Evolutionary conservation across 805 yeast species (phyloP), one percentile per base, ranked within the genome.

Genomic region (Saccharomycopsis sp.): DNA sequence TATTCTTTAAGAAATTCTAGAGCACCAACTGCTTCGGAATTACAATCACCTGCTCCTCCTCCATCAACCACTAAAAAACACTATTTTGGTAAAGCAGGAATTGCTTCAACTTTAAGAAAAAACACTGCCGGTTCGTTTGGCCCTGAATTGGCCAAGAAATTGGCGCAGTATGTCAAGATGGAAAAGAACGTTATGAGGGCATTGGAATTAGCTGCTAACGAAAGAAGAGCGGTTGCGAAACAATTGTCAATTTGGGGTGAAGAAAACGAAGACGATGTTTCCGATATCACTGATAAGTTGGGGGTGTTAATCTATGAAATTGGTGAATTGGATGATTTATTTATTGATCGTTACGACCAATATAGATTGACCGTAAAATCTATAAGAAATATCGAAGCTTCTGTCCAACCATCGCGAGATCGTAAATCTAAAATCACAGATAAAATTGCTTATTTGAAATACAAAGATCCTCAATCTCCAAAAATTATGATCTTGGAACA

Each of bases 21-120:
- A 68, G 97, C 97, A 32, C 98, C 98, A 51, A 89, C 98, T 47
- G 97, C 97, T 50, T 78, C 96, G 54, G 96, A 90, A 69, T 68
- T 90, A 67, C 89, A 83, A 64, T 75, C 85, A 41, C 97, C 97
- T 27, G 90, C 95, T 45, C 97, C 97, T 39, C 97, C 97, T 54
- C 81, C 95, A 34, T 80, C 96, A 26, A 71, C 95, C 44, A 84
- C 97, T 59, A 87, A 87, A 71, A 59, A 73, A 50, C 76, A 81
- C 57, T 90, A 89, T 71, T 90, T 93, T 60, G 97, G 97, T 60
- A 79, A 80, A 65, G 87, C 89, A 45, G 71, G 71, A 37, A 50
- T 68, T 29, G 72, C 72, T 38, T 73, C 77, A 45, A 61, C 75
- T n/a, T 65, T 81, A 59, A 75, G 89, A 67, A 78, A 77, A 61